These are phyloP conservation scores for Psilocybe mexicana DNA, from an alignment of 1,284 basidiomycete species.

Conservation along the genomic window DNA sequence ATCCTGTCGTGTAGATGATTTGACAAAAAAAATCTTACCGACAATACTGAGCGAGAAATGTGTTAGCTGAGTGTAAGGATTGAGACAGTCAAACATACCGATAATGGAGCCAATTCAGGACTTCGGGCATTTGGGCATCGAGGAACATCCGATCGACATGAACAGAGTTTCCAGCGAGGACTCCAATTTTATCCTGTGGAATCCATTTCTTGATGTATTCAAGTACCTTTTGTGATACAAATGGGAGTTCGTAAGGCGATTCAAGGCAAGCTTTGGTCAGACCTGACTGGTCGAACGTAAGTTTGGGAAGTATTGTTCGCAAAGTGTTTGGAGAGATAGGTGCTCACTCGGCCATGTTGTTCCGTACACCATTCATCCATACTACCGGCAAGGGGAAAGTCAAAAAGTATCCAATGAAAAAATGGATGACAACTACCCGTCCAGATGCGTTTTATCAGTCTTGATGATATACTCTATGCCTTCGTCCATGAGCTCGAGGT, in stretches of 20 bases:
- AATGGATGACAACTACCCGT: conserved; percentile 47
- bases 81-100: conserved; percentile 44
- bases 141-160: conserved; percentile 79
- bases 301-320: neutral
- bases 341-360: conserved; percentile 66
- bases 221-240: conserved; percentile 60
- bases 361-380: conserved; percentile 79
- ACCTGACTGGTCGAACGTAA: conserved; percentile 54
- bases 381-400: conserved; percentile 34
- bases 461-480: conserved; percentile 73
- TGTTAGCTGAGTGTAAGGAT: neutral
- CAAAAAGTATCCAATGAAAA: neutral
- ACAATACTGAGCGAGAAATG: conserved; percentile 47
- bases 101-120: conserved; percentile 77
- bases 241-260: conserved; percentile 56
- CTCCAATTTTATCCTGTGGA: conserved; percentile 56
- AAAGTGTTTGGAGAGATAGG: neutral
- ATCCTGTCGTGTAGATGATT: neutral
- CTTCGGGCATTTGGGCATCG: conserved; percentile 71
- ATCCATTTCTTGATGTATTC: conserved; percentile 76
- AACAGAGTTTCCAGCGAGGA: conserved; percentile 81
- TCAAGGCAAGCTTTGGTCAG: conserved; percentile 67
- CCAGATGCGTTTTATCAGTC: conserved; percentile 62
- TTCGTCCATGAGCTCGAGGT: conserved; percentile 72
- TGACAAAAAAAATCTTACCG: conserved; percentile 40